Evolutionary conservation across 148 eudicot genomes (phyloP).

Genomic region (Rhododendron molle): DNA sequence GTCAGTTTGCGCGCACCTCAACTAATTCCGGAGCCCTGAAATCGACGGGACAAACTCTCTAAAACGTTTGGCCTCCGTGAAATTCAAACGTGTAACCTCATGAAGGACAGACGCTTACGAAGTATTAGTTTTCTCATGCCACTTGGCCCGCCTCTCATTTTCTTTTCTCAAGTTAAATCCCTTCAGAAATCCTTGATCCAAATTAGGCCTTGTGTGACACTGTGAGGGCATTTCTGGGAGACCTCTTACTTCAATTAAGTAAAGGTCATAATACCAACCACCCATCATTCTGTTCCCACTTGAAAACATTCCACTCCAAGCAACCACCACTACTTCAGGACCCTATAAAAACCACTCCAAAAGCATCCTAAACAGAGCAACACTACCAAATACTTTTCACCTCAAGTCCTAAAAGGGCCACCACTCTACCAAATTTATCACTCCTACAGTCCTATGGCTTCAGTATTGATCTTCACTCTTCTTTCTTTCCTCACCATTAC

Average conservation of each 20-base stretch:
- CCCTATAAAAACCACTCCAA: conserved; percentile 28
- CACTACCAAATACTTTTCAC: neutral
- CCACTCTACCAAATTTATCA: neutral
- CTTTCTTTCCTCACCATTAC: conserved; percentile 26
- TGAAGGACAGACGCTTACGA: neutral
- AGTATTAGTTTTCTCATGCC: neutral
- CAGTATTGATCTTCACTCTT: conserved; percentile 23
- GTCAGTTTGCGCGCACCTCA: neutral
- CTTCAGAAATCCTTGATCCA: neutral
- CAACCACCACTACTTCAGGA: conserved; percentile 37
- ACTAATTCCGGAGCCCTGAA: neutral
- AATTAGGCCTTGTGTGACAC: neutral
- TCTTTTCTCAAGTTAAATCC: neutral
- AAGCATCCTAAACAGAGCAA: neutral
- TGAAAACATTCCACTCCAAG: conserved; percentile 51
- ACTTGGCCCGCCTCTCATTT: neutral
- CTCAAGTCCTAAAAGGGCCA: neutral
- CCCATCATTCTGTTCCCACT: conserved; percentile 45
- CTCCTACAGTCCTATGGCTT: conserved; percentile 1
- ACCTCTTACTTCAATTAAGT: neutral
- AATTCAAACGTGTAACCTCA: neutral
- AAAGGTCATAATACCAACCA: neutral
- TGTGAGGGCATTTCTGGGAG: conserved; percentile 1
- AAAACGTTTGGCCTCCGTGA: no score
- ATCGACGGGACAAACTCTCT: no score